Evolutionary conservation across 768 basidiomycete species (phyloP).

Genomic region (Serendipita sp.): DNA sequence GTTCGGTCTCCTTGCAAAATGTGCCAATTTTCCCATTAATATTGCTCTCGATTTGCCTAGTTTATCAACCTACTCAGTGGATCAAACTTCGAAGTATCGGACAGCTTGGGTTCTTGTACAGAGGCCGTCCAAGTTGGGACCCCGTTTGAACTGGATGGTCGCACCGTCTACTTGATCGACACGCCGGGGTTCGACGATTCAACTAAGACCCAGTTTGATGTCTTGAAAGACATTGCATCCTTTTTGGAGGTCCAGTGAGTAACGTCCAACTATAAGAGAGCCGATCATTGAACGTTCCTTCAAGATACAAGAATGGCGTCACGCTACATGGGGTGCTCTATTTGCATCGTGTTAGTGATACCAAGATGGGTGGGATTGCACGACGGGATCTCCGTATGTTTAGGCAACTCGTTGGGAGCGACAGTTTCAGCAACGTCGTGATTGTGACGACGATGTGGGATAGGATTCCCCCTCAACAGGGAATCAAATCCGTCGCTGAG

Average conservation of each 20-base stretch:
- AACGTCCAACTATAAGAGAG: background rate
- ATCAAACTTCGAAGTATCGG: slow-evolving; percentile 12
- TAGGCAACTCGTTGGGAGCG: background rate
- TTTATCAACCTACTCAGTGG: slow-evolving; percentile 17
- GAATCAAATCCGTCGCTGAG: no score
- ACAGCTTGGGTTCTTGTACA: slow-evolving; percentile 15
- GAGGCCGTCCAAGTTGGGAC: slow-evolving; percentile 10
- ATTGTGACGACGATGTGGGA: slow-evolving; percentile 8
- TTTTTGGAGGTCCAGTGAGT: background rate
- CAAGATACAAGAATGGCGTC: background rate
- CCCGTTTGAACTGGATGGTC: slow-evolving; percentile 12
- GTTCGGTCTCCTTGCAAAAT: no score
- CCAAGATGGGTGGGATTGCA: background rate
- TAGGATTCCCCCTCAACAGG: background rate
- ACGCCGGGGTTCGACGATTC: slow-evolving; percentile 18
- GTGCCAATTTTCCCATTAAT: no score
- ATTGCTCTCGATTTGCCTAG: no score
- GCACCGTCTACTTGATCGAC: slow-evolving; percentile 14
- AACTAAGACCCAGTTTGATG: background rate
- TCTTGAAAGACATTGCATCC: background rate
- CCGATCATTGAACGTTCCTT: background rate
- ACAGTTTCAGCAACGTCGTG: background rate
- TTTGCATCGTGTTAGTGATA: slow-evolving; percentile 6
- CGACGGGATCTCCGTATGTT: background rate
- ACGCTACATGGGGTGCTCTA: background rate